Evolutionary conservation across 2,329 filamentous ascomycete species (phyloP), one percentile per base, ranked within the genome.

Genomic region (Venturia pyrina): DNA sequence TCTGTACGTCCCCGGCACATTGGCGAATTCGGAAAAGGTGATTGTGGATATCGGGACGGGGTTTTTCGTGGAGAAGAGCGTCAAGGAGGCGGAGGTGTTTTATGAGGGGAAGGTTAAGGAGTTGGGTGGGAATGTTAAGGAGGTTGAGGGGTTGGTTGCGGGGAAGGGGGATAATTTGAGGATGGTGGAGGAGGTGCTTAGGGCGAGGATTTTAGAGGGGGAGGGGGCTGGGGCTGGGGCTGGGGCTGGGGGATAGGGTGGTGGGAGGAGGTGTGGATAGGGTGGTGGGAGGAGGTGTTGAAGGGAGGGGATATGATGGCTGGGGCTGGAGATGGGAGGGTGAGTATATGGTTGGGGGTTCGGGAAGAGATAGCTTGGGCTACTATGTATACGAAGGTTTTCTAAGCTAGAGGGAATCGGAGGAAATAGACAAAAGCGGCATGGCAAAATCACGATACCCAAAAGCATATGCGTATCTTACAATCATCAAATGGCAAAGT

Each of bases 31-130:
- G 1, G 85, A 90, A 66, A 87, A 87, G 68, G 91, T 96, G 7
- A 82, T 98, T 67, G 91, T 98, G 50, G 93, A 98, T 76, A 87
- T 97, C 24, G 93, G 93, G 24, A 98, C 93, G 0, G 93, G 93
- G 0, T 98, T 96, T 75, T 93, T 92, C 73, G 88, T 98, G 64
- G 93, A 98, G 78, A 99, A 99, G 80, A 83, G 79, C 11, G 81
- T 83, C 0, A 76, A 78, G 32, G 86, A 89, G 70, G 88, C 87
- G 1, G 80, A 80, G 65, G 83, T 82, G 66, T 91, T 91, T 71
- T 91, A 90, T 71, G 81, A 84, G 64, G 78, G 78, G 37, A 91
- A 90, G 76, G 82, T 89, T 6, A 86, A 88, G 71, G 85, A 87
- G 69, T 70, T 91, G 67, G 83, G 82, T 41, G 78, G 78, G 65